Percentiles rank a stretch among this genome's conserved stretches.
Conservation (phyloP, 768 basidiomycete species). For the Boletus barrowsii region DNA sequence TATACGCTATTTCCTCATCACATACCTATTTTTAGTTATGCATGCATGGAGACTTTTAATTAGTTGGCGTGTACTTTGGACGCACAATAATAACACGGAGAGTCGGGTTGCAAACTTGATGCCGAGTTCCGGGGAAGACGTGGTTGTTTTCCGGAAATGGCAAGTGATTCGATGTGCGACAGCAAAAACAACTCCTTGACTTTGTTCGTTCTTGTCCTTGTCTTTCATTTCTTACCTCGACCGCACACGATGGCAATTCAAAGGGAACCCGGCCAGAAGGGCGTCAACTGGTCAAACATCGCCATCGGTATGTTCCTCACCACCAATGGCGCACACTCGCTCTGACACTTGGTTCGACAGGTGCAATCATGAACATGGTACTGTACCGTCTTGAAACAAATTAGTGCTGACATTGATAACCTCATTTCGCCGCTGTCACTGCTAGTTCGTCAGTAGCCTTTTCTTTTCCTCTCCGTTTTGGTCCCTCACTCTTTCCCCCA, state of each 20-base stretch:
- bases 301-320: conserved; percentile 69
- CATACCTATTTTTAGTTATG: conserved; percentile 29
- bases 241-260: conserved; percentile 65
- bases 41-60: conserved; percentile 21
- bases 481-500: conserved; percentile 13
- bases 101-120: no score
- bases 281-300: conserved; percentile 92
- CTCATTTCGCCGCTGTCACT: background rate
- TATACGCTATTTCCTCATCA: conserved; percentile 26
- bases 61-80: conserved; percentile 21
- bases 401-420: conserved; percentile 6
- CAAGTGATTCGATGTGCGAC: background rate
- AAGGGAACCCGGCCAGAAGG: conserved; percentile 87
- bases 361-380: conserved; percentile 99
- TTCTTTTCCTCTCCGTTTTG: background rate
- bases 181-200: no score
- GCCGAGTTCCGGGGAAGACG: no score
- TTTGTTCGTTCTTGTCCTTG: conserved; percentile 4
- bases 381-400: conserved; percentile 32
- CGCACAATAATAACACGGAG: conserved; percentile 4
- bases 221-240: conserved; percentile 5
- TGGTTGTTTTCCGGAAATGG: background rate
- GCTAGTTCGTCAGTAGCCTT: conserved; percentile 45
- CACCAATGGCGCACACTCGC: conserved; percentile 17
- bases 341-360: conserved; percentile 38